A percentile compares a stretch with the other conserved stretches of the same genome.
Evolutionary conservation across 331 rosid species (phyloP).

Genomic region (Pyrus hybrid): DNA sequence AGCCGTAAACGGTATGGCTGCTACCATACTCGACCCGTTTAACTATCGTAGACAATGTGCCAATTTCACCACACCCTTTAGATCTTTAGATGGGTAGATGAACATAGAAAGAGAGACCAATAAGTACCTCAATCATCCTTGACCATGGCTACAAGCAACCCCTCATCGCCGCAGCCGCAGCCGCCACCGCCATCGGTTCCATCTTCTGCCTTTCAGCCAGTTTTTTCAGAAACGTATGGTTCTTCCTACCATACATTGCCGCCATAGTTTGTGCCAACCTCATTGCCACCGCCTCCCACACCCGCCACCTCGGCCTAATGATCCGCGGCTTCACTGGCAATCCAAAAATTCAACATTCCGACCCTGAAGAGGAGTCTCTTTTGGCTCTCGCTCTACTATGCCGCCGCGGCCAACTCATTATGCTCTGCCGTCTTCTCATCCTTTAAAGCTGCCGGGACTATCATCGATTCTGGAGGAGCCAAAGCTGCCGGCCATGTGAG

Average conservation of each 20-base stretch:
- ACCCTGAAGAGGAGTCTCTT: conserved; percentile 26
- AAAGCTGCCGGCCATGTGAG: conserved; percentile 56
- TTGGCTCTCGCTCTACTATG: conserved; percentile 38
- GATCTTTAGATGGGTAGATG: too few species aligned
- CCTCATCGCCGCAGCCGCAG: conserved; percentile 34
- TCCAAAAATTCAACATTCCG: conserved; percentile 21
- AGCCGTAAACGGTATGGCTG: too few species aligned
- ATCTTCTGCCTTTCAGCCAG: conserved; percentile 74
- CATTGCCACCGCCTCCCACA: conserved; percentile 48
- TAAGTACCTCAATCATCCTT: conserved; percentile 39
- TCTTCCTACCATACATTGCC: conserved; percentile 59
- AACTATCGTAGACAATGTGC: too few species aligned
- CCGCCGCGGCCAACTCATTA: conserved; percentile 32
- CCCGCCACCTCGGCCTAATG: conserved; percentile 61
- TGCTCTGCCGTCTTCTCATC: conserved; percentile 49
- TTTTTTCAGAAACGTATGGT: conserved; percentile 46
- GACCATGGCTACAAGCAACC: conserved; percentile 48
- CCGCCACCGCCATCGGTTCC: conserved; percentile 53
- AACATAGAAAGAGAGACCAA: too few species aligned
- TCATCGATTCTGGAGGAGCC: conserved; percentile 65
- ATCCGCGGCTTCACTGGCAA: conserved; percentile 32
- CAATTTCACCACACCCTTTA: too few species aligned
- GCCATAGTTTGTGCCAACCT: conserved; percentile 37
- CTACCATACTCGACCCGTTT: too few species aligned
- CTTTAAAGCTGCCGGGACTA: conserved; percentile 33